Percentiles rank a stretch among this genome's conserved stretches.
Conservation (phyloP, 2,329 filamentous ascomycete genomes). For the Ceratocystis destructans region DNA sequence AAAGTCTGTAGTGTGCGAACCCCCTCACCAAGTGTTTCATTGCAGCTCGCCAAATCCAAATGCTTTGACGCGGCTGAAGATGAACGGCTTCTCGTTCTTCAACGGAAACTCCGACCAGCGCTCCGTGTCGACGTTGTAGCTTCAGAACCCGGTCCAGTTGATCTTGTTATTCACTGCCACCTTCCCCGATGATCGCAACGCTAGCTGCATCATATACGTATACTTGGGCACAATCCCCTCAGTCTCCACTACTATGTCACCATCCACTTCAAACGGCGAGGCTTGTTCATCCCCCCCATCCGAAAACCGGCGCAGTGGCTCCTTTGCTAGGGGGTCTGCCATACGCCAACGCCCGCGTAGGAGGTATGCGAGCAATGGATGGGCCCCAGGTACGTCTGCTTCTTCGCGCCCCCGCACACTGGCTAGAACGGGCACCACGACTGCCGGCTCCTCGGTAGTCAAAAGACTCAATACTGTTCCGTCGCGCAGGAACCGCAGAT, state of each 20-base stretch:
- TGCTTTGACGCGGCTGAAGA: conserved; percentile 53
- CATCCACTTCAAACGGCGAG: conserved; percentile 37
- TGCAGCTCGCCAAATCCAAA: conserved; percentile 37
- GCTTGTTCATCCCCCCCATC: not conserved
- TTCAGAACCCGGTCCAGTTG: conserved; percentile 79
- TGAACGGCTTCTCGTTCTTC: conserved; percentile 50
- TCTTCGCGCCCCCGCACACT: conserved; percentile 61
- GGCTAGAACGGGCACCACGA: conserved; percentile 74
- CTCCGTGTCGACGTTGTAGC: conserved; percentile 76
- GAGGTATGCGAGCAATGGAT: conserved; percentile 33
- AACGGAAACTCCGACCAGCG: conserved; percentile 73
- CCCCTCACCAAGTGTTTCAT: not conserved
- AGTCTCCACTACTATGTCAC: conserved; percentile 70
- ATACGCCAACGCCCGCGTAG: conserved; percentile 44
- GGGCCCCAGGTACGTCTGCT: conserved; percentile 34
- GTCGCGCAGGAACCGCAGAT: conserved; percentile 87
- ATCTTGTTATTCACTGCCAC: conserved; percentile 70
- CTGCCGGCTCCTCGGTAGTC: conserved; percentile 66
- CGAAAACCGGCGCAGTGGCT: conserved; percentile 26
- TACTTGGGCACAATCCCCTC: conserved; percentile 70
- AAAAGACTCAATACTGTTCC: conserved; percentile 70
- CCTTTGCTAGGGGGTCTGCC: conserved; percentile 20
- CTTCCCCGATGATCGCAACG: conserved; percentile 49
- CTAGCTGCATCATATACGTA: conserved; percentile 68
- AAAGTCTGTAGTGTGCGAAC: too few relatives aligned